Evolutionary conservation across 1,284 basidiomycete genomes (phyloP).

Genomic region (Fomitopsis betulina): DNA sequence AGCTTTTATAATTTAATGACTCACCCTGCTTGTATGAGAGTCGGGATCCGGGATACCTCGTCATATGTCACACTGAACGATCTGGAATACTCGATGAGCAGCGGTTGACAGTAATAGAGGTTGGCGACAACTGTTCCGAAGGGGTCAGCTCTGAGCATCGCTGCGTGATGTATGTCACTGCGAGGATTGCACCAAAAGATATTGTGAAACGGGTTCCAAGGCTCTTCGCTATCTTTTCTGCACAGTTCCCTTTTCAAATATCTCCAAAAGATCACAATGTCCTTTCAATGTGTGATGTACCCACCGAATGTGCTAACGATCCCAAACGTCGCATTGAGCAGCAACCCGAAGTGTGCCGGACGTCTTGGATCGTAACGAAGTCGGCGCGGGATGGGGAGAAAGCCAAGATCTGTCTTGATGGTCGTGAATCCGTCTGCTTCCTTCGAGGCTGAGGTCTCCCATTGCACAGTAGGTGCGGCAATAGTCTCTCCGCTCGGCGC

Average conservation of each 20-base stretch:
- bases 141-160: neutral
- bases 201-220: no score
- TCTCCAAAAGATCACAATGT: no score
- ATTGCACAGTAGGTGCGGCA: neutral
- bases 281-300: no score
- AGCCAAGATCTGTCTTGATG: conserved; percentile 45
- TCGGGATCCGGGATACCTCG: conserved; percentile 53
- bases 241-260: no score
- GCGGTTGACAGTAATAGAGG: conserved; percentile 70
- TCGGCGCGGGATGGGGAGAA: conserved; percentile 62
- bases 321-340: conserved; percentile 62
- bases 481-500: neutral
- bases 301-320: conserved; percentile 59
- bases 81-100: conserved; percentile 57
- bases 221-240: no score
- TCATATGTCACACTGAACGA: conserved; percentile 54
- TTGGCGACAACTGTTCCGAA: conserved; percentile 47
- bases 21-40: conserved; percentile 45
- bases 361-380: conserved; percentile 56
- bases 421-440: neutral
- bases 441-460: neutral
- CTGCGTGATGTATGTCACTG: neutral
- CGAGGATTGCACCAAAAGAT: no score
- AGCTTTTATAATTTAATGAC: neutral
- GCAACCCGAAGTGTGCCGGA: conserved; percentile 56